These are phyloP conservation scores for Plasmopara muralis DNA, from an alignment of 352 stramenopile species.

Conservation along the genomic window DNA sequence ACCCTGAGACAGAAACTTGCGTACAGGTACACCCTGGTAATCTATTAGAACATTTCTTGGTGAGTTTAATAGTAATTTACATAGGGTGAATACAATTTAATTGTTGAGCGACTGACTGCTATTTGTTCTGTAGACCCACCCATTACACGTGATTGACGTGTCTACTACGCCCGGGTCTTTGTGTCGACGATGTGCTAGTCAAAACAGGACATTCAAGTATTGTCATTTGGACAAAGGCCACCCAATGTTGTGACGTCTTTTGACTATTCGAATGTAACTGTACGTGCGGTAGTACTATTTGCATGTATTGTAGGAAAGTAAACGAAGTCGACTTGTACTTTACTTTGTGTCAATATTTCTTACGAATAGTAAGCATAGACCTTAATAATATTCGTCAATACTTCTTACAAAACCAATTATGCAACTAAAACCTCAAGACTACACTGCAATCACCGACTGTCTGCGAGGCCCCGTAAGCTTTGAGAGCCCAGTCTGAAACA, in stretches of 20 bases:
- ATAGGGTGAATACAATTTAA: slow-evolving; percentile 1
- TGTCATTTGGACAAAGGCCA: slow-evolving; percentile 74
- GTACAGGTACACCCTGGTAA: slow-evolving; percentile 40
- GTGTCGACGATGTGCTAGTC: slow-evolving; percentile 35
- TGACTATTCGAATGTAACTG: no score
- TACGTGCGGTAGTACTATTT: no score
- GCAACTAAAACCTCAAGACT: slow-evolving; percentile 7
- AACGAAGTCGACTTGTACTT: neutral
- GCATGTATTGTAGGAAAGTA: no score
- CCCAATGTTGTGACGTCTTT: slow-evolving; percentile 45
- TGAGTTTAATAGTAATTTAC: slow-evolving; percentile 14
- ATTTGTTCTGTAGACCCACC: slow-evolving; percentile 38
- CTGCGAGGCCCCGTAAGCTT: slow-evolving; percentile 28
- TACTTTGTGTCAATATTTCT: no score
- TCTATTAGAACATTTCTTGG: slow-evolving; percentile 51
- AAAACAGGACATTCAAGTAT: slow-evolving; percentile 43
- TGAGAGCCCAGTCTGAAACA: slow-evolving; percentile 46
- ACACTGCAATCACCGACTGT: slow-evolving; percentile 44
- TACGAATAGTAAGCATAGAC: slow-evolving; percentile 3
- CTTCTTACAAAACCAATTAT: slow-evolving; percentile 15
- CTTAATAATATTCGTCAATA: slow-evolving; percentile 12
- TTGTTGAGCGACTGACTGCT: no score
- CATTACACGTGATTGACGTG: slow-evolving; percentile 70
- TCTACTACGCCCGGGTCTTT: slow-evolving; percentile 32
- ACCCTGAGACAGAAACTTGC: slow-evolving; percentile 33